Conservation (phyloP, 768 basidiomycete species). For the Mycena belliarum region DNA sequence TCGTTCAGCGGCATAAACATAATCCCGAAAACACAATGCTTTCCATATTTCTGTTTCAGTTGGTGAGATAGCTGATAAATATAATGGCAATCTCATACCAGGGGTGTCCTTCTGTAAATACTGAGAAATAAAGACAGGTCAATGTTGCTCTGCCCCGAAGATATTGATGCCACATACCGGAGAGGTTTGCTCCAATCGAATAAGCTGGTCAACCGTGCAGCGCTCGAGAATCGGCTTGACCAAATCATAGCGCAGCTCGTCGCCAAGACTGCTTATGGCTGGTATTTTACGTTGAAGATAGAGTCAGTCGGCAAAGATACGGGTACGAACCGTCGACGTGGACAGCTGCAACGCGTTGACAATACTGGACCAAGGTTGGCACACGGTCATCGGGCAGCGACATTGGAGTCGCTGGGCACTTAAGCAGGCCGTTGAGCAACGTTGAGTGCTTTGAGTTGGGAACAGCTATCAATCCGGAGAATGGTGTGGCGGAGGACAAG, state of each 20-base stretch:
- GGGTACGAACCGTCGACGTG: constrained; percentile 60
- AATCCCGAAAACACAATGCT: constrained; percentile 60
- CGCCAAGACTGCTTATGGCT: constrained; percentile 70
- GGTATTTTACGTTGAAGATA: not conserved
- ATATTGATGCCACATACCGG: constrained; percentile 48
- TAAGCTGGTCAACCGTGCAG: constrained; percentile 70
- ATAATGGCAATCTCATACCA: constrained; percentile 37
- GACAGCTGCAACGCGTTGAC: constrained; percentile 66
- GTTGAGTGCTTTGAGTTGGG: too few relatives aligned
- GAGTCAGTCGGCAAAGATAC: not conserved
- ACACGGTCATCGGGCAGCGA: constrained; percentile 39
- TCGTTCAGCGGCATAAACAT: constrained; percentile 53
- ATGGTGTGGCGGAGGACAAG: too few relatives aligned
- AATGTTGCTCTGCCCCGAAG: constrained; percentile 2
- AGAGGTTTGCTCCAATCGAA: constrained; percentile 66
- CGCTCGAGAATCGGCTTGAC: constrained; percentile 74
- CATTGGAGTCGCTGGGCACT: not conserved
- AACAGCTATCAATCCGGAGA: too few relatives aligned
- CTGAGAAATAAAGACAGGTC: constrained; percentile 32
- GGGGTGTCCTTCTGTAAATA: constrained; percentile 56
- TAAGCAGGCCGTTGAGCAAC: too few relatives aligned
- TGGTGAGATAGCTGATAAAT: constrained; percentile 7
- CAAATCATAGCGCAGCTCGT: constrained; percentile 60
- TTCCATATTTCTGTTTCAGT: constrained; percentile 62
- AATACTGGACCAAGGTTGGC: constrained; percentile 65